Evolutionary conservation across 2,329 filamentous ascomycete species (phyloP), one percentile per base, ranked within the genome.

Genomic region (Penicillium sp.): DNA sequence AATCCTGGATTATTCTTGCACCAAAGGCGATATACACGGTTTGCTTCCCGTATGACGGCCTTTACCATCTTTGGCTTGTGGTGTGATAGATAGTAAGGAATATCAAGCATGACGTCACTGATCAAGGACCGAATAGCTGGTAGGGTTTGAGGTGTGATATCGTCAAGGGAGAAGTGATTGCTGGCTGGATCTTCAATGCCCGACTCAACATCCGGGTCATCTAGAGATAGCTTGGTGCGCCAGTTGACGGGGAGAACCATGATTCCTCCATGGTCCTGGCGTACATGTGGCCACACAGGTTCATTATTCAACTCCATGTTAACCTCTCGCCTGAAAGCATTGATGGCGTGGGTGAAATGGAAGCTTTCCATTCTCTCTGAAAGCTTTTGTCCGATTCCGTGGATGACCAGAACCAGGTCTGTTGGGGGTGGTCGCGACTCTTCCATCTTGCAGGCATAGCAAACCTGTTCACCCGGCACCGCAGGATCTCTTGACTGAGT

Each of bases 171-270:
- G 67, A 85, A 91, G 34, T 83, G 77, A 38, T 87, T 87, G 31
- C 85, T 80, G 4, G 82, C 77, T 2, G 82, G 80, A 51, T 86
- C 80, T 22, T 83, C 80, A 31, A 61, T 55, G 21, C 61, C 62
- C 14, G 74, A 81, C 73, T 80, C 84, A 42, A 79, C 81, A 3
- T 86, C 86, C 34, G 86, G 88, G 55, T 96, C 91, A 66, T 96
- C 93, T 59, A 97, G 90, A 0, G 89, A 92, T 3, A 99, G 78
- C 1, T 87, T 90, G 46, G 92, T 87, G 39, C 94, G 88, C 94
- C 94, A 97, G 68, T 99, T 99, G 42, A 97, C 81, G 0, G 94
- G 94, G 42, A 99, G 77, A 11, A 96, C 87, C 92, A 97, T 97
- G 62, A 97, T 89, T 6, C 91, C 91, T 24, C 91, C 91, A 67